A percentile compares a stretch with the other conserved stretches of the same genome.
phyloP scores from a whole-genome alignment of 2,329 filamentous ascomycete species.

The Aureobasidium pullulans region DNA sequence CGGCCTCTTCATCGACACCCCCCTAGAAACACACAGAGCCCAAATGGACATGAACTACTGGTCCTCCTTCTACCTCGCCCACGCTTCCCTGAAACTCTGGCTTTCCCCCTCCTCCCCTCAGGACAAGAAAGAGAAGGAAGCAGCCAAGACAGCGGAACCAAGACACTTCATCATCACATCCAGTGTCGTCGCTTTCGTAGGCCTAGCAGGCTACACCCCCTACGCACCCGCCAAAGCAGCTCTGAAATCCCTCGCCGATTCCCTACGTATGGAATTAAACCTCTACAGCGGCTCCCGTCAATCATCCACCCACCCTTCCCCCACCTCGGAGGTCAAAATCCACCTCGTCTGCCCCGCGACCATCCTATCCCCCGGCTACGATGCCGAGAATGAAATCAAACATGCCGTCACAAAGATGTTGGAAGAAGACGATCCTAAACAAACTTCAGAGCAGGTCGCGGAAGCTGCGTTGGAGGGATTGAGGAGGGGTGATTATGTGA shows the following conservation, averaged over 20 bases:
- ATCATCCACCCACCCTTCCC: slow-evolving; percentile 30
- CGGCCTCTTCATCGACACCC: slow-evolving; percentile 68
- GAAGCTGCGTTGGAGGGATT: slow-evolving; percentile 60
- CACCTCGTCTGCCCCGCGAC: slow-evolving; percentile 79
- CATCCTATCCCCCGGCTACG: slow-evolving; percentile 69
- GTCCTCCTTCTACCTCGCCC: slow-evolving; percentile 77
- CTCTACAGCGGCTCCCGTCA: slow-evolving; percentile 65
- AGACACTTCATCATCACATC: slow-evolving; percentile 85
- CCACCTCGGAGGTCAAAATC: slow-evolving; percentile 61
- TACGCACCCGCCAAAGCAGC: slow-evolving; percentile 85
- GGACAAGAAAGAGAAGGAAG: slow-evolving; percentile 22
- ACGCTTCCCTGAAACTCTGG: slow-evolving; percentile 71
- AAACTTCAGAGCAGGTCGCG: slow-evolving; percentile 74
- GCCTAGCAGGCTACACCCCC: slow-evolving; percentile 71
- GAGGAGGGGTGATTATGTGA: slow-evolving; percentile 71
- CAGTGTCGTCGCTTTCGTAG: slow-evolving; percentile 66
- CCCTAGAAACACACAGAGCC: slow-evolving; percentile 56
- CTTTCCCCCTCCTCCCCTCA: slow-evolving; percentile 36
- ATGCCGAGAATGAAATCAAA: slow-evolving; percentile 70
- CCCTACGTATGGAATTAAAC: slow-evolving; percentile 72
- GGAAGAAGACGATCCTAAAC: slow-evolving; percentile 74
- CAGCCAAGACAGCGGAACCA: slow-evolving; percentile 25
- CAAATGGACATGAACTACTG: slow-evolving; percentile 95
- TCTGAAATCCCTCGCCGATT: slow-evolving; percentile 74
- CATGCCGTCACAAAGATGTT: slow-evolving; percentile 70